These are phyloP conservation scores for Blastomyces percursus DNA, from an alignment of 2,329 filamentous ascomycete species.

Conservation along the genomic window DNA sequence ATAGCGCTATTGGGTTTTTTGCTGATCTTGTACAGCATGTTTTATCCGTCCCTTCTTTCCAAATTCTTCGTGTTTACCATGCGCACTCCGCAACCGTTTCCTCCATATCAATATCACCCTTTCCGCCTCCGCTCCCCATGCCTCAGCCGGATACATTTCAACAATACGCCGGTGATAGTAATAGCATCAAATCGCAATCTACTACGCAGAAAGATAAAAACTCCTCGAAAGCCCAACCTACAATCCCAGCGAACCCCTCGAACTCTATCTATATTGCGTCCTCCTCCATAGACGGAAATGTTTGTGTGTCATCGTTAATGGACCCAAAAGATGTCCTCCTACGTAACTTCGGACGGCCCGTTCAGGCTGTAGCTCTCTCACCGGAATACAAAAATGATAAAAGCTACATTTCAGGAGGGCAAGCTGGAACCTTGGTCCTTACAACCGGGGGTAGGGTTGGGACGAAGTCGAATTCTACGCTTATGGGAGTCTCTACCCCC, in stretches of 20 bases:
- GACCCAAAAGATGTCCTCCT: constrained; percentile 84
- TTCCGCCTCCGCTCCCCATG: constrained; percentile 50
- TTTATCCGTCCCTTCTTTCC: constrained; percentile 69
- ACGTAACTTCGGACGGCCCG: constrained; percentile 84
- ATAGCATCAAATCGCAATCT: constrained; percentile 20
- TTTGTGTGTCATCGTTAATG: constrained; percentile 78
- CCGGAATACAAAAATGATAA: constrained; percentile 86
- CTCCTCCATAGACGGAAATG: constrained; percentile 89
- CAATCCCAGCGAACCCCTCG: constrained; percentile 61
- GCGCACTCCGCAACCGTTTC: constrained; percentile 90
- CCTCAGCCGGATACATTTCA: constrained; percentile 28
- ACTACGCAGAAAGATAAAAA: constrained; percentile 24
- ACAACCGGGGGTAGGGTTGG: constrained; percentile 72
- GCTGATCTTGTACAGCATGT: constrained; percentile 54
- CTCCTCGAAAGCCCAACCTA: constrained; percentile 17
- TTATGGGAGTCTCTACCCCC: constrained; percentile 57
- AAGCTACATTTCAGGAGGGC: constrained; percentile 80
- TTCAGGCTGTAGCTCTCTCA: constrained; percentile 86
- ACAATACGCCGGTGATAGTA: constrained; percentile 22
- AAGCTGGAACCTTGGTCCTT: constrained; percentile 76
- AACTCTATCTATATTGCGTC: constrained; percentile 92
- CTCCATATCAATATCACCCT: constrained; percentile 79
- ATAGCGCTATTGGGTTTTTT: constrained; percentile 2
- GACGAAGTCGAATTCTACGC: constrained; percentile 72
- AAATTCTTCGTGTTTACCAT: constrained; percentile 73